Evolutionary conservation across 495 filamentous ascomycete species (phyloP).

Genomic region (Podospora didyma): DNA sequence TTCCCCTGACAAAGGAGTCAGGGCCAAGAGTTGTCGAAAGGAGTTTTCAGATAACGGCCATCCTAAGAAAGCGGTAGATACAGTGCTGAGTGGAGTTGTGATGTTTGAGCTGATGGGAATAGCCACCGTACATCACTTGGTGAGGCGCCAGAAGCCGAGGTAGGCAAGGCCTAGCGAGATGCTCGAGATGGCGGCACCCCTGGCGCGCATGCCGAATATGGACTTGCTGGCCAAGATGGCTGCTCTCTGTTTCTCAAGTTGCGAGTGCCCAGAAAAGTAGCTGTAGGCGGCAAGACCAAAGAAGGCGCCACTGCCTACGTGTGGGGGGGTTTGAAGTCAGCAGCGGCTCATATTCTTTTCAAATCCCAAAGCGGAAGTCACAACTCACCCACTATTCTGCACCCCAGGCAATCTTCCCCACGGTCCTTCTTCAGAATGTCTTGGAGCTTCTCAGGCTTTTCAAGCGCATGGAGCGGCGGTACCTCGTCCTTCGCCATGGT

Average conservation of each 20-base stretch:
- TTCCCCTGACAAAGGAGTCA: no score
- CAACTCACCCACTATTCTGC: conserved; percentile 61
- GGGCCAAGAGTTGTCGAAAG: no score
- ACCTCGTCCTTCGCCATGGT: conserved; percentile 40
- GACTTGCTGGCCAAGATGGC: conserved; percentile 66
- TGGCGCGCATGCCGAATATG: conserved; percentile 71
- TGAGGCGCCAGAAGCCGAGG: conserved; percentile 54
- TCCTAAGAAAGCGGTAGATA: no score
- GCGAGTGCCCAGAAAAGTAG: conserved; percentile 73
- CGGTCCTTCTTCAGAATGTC: conserved; percentile 57
- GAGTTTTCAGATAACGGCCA: no score
- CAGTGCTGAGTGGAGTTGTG: no score
- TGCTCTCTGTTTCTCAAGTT: conserved; percentile 66
- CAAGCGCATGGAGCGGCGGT: conserved; percentile 36
- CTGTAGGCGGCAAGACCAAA: conserved; percentile 86
- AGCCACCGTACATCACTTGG: conserved; percentile 16
- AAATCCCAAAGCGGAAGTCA: background rate
- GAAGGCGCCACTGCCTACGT: conserved; percentile 69
- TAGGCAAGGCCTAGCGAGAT: conserved; percentile 67
- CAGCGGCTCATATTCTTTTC: background rate
- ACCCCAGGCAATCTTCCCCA: conserved; percentile 65
- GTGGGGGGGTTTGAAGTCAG: background rate
- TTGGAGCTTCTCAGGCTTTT: conserved; percentile 49
- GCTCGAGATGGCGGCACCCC: conserved; percentile 64
- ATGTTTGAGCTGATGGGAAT: no score